A percentile compares a stretch with the other conserved stretches of the same genome.
Evolutionary conservation across 371 early-diverging fungal species (phyloP).

Genomic region (Umbelopsis sp.): DNA sequence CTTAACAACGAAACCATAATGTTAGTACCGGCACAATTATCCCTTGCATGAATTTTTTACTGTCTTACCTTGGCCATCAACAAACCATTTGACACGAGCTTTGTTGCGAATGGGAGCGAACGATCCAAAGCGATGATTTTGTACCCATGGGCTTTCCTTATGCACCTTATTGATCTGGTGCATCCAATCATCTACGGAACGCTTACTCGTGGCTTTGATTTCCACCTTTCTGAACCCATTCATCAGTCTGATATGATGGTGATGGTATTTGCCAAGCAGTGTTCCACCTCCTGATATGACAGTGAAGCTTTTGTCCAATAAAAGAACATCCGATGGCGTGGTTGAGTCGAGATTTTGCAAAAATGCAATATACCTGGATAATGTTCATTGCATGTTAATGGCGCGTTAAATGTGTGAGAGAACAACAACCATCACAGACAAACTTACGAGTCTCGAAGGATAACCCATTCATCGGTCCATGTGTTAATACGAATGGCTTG

Average conservation of each 20-base stretch:
- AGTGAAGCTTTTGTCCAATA: slow-evolving; percentile 69
- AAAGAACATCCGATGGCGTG: slow-evolving; percentile 70
- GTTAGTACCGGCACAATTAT: slow-evolving; percentile 23
- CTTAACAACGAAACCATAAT: slow-evolving; percentile 29
- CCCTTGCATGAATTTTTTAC: neutral
- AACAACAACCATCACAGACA: neutral
- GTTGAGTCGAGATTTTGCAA: slow-evolving; percentile 51
- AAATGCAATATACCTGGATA: slow-evolving; percentile 61
- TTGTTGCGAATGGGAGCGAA: slow-evolving; percentile 80
- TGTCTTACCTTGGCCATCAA: slow-evolving; percentile 72
- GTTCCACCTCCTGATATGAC: slow-evolving; percentile 33
- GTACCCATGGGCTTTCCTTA: slow-evolving; percentile 71
- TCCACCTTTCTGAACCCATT: slow-evolving; percentile 68
- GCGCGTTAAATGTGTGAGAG: too few relatives aligned
- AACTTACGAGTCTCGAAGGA: slow-evolving; percentile 77
- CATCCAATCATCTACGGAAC: slow-evolving; percentile 69
- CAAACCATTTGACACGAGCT: slow-evolving; percentile 77
- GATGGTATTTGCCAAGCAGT: slow-evolving; percentile 37
- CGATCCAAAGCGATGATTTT: slow-evolving; percentile 71
- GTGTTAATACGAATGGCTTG: slow-evolving; percentile 37
- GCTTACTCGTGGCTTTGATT: slow-evolving; percentile 66
- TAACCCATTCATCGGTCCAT: slow-evolving; percentile 76
- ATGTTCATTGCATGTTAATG: neutral
- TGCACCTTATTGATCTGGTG: slow-evolving; percentile 61
- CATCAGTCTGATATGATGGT: slow-evolving; percentile 54